These are phyloP conservation scores for Stephania japonica DNA, from an alignment of 164 flowering plant species.

Conservation along the genomic window DNA sequence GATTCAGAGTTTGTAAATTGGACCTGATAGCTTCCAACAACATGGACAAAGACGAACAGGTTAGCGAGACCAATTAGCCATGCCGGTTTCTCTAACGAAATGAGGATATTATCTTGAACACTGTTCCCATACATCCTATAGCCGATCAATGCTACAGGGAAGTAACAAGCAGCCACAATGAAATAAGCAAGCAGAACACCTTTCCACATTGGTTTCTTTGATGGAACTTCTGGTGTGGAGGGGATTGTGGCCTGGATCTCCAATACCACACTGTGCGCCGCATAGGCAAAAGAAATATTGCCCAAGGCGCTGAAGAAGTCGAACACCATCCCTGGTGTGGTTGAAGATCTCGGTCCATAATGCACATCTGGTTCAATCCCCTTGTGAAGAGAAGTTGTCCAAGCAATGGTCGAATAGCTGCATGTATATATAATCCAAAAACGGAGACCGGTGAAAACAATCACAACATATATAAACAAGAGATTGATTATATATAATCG, in stretches of 20 bases:
- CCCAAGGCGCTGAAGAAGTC: conserved; percentile 51
- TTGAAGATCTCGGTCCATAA: conserved; percentile 26
- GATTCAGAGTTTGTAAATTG: background rate
- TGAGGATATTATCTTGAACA: conserved; percentile 53
- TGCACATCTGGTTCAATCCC: conserved; percentile 37
- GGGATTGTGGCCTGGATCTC: conserved; percentile 73
- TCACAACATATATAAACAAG: background rate
- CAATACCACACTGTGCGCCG: conserved; percentile 64
- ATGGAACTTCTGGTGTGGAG: conserved; percentile 54
- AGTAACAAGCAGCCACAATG: conserved; percentile 43
- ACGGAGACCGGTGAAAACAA: background rate
- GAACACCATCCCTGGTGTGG: conserved; percentile 31
- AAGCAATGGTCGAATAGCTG: conserved; percentile 59
- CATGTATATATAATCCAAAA: too few relatives aligned
- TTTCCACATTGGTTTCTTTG: conserved; percentile 65
- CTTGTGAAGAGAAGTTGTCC: conserved; percentile 36
- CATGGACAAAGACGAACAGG: conserved; percentile 51
- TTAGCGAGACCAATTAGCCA: conserved; percentile 58
- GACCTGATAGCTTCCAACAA: conserved; percentile 64
- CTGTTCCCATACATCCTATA: conserved; percentile 45
- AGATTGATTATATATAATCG: too few relatives aligned
- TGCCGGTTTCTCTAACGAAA: conserved; percentile 42
- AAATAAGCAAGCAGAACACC: conserved; percentile 44
- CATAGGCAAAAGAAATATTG: conserved; percentile 61
- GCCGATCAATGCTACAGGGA: conserved; percentile 56